These are phyloP conservation scores for Leccinum ochraceum DNA, from an alignment of 768 basidiomycete genomes.

Conservation along the genomic window DNA sequence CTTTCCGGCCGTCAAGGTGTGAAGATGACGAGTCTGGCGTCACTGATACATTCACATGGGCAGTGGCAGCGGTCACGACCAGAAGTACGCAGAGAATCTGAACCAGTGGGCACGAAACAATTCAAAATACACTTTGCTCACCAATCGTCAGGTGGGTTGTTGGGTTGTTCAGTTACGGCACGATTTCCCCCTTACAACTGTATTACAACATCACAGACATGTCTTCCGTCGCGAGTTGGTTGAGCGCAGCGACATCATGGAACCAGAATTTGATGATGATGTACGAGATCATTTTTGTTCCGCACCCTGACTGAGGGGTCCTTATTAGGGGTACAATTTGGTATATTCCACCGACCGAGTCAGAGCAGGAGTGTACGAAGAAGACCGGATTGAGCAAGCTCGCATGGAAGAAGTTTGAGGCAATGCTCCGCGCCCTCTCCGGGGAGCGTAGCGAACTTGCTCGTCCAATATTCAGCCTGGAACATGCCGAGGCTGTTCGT, in stretches of 20 bases:
- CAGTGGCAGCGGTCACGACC: too few relatives aligned
- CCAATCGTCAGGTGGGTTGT: constrained; percentile 47
- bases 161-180: constrained; percentile 1
- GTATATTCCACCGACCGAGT: constrained; percentile 93
- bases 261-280: constrained; percentile 83
- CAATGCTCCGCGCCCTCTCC: constrained; percentile 83
- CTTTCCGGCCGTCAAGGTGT: too few relatives aligned
- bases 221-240: constrained; percentile 50
- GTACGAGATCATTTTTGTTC: constrained; percentile 36
- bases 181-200: constrained; percentile 3
- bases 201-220: constrained; percentile 45
- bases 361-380: constrained; percentile 78
- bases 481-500: constrained; percentile 93
- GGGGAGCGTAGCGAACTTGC: constrained; percentile 90
- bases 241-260: constrained; percentile 51
- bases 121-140: constrained; percentile 2
- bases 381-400: constrained; percentile 78
- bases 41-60: too few relatives aligned
- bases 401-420: constrained; percentile 83
- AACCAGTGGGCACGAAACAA: too few relatives aligned
- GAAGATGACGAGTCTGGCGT: too few relatives aligned
- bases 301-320: constrained; percentile 10
- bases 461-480: constrained; percentile 93
- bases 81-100: too few relatives aligned
- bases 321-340: constrained; percentile 75